Evolutionary conservation across 192 early-diverging fungal species (phyloP), one percentile per base, ranked within the genome.

Genomic region (Diversispora epigaea): DNA sequence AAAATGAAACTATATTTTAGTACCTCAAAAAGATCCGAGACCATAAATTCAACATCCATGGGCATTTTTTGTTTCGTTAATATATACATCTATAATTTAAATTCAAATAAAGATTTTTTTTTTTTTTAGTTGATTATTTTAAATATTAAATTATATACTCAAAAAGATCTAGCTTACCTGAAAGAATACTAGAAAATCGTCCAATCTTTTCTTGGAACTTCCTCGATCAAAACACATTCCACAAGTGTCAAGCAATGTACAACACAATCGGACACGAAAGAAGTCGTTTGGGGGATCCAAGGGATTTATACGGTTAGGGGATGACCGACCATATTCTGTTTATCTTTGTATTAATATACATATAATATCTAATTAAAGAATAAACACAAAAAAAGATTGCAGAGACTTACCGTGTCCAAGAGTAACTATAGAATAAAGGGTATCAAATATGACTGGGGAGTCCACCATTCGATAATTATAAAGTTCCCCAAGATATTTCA

Each of bases 381-480:
- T 47, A 11, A 46, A 9, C 22, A 19, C 7, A 32, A 50, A 47
- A 50, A 47, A 14, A 17, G 17, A 39, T 5, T 43, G 12, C 22
- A 56, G 14, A 5, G 15, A 63, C 55, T 47, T 68, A 88, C 91
- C 90, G 78, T 99, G 95, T 15, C 98, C 98, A 78, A 91, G 86
- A 7, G 89, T 86, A 4, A 96, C 77, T 40, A 98, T 79, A 52
- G 93, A 84, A 80, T 94, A 96, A 50, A 99, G 82, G 4, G 92
- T 90, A 71, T 93, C 94, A 80, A 98, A 91, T 19, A 98, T 86
- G 3, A 93, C 77, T 0, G 83, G 80, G 5, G 89, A 86, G 56
- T 94, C 92, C 11, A 98, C 83, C 85, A 97, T 84, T n/a, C 91
- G 86, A 79, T 93, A 95, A 67, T 93, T 91, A 78, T 95, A 95